Percentiles rank a stretch among this genome's conserved stretches.
Evolutionary conservation across 192 early-diverging fungal species (phyloP).

Genomic region (Coemansia sp.): DNA sequence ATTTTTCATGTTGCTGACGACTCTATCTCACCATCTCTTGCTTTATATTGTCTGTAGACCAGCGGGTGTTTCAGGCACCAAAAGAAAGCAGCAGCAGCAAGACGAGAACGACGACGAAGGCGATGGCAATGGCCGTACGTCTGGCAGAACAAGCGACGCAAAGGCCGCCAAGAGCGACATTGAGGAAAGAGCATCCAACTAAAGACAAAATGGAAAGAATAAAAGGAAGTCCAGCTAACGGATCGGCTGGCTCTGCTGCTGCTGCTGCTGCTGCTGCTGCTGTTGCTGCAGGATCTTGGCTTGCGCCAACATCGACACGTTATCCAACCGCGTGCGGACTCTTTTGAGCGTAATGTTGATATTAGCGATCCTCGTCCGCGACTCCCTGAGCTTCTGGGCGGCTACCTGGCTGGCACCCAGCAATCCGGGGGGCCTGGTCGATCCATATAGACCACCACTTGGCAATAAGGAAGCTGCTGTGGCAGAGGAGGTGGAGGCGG

Average conservation of each 20-base stretch:
- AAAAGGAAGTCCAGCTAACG: neutral
- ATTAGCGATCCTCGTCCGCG: constrained; percentile 27
- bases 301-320: constrained; percentile 51
- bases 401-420: constrained; percentile 19
- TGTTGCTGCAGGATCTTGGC: constrained; percentile 43
- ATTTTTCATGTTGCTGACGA: no score
- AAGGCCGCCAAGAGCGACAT: constrained; percentile 18
- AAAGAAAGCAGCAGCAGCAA: constrained; percentile 13
- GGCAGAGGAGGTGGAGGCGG: neutral
- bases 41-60: constrained; percentile 1
- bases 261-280: constrained; percentile 10
- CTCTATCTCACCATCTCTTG: neutral
- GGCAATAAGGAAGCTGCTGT: neutral
- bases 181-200: constrained; percentile 5
- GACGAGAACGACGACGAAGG: no score
- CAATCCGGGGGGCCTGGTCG: neutral
- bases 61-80: neutral
- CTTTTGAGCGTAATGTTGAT: constrained; percentile 42
- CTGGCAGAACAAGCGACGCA: neutral
- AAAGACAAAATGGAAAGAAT: neutral
- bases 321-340: constrained; percentile 42
- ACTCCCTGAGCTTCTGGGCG: constrained; percentile 29
- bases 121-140: neutral
- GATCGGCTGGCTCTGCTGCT: neutral
- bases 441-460: neutral